Percentiles rank a stretch among this genome's conserved stretches.
These are phyloP conservation scores for Elsinoe perseae DNA, from an alignment of 2,329 filamentous ascomycete genomes.

Conservation along the genomic window DNA sequence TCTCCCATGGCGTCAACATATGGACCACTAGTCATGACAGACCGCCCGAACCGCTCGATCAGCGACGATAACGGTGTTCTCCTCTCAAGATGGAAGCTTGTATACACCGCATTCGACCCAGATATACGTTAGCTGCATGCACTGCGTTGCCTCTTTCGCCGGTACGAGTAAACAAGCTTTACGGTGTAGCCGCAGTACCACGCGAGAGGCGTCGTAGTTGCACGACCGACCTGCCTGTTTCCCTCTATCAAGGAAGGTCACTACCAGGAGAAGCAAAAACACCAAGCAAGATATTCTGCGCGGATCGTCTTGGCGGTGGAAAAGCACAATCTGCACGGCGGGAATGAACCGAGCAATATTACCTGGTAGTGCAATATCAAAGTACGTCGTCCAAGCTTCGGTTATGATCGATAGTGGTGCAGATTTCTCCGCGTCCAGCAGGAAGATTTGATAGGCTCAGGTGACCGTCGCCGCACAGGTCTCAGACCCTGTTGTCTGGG, in stretches of 20 bases:
- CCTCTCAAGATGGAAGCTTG: not conserved
- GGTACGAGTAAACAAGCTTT: not conserved
- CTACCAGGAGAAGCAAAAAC: constrained; percentile 1
- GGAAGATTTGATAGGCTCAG: not conserved
- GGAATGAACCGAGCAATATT: not conserved
- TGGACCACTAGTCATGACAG: not conserved
- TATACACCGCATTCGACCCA: not conserved
- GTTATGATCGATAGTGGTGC: not conserved
- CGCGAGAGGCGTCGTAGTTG: not conserved
- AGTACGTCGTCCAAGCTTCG: not conserved
- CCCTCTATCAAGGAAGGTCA: not conserved
- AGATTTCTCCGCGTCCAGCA: not conserved
- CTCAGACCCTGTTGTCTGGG: not conserved
- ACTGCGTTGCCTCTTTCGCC: not conserved
- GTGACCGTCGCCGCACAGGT: not conserved
- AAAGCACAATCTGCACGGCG: not conserved
- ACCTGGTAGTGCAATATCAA: not conserved
- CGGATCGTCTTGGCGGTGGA: not conserved
- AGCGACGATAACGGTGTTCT: constrained; percentile 4
- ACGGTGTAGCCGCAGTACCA: not conserved
- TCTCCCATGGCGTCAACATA: not conserved
- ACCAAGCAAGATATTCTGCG: not conserved
- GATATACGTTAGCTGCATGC: not conserved
- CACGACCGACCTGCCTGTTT: constrained; percentile 8
- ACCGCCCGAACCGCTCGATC: constrained; percentile 1